Percentiles rank a stretch among this genome's conserved stretches.
phyloP scores from a whole-genome alignment of 306 rosid species.

The Quercus wislizeni region DNA sequence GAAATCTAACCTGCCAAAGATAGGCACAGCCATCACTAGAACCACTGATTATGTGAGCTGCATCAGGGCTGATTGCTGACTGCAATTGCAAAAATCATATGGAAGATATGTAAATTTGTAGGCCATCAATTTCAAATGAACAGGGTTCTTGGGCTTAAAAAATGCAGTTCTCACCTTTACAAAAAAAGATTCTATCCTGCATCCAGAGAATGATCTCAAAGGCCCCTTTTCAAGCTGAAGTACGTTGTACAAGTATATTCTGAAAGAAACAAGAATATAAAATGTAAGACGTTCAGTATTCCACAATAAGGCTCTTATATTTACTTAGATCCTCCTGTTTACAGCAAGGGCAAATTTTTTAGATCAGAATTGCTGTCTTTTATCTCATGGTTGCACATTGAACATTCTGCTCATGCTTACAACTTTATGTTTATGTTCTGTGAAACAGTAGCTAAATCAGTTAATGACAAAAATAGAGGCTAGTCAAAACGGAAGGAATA shows the following conservation, averaged over 20 bases:
- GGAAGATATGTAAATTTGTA: background rate
- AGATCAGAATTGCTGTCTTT: background rate
- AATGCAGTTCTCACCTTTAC: constrained; percentile 60
- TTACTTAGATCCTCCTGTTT: background rate
- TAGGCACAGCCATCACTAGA: constrained; percentile 82
- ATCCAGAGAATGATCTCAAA: constrained; percentile 61
- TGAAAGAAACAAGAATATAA: constrained; percentile 23
- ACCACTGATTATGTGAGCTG: constrained; percentile 72
- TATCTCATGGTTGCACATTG: background rate
- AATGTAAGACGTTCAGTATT: background rate
- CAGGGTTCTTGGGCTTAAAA: background rate
- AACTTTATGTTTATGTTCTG: background rate
- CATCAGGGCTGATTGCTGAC: constrained; percentile 91
- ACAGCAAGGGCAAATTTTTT: background rate
- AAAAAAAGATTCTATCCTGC: constrained; percentile 78
- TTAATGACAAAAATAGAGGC: background rate
- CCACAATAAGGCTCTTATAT: background rate
- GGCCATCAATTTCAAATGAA: background rate
- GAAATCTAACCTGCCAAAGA: constrained; percentile 76
- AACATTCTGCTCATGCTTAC: background rate
- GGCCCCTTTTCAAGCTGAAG: constrained; percentile 95
- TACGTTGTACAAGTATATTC: constrained; percentile 68
- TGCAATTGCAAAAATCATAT: constrained; percentile 41
- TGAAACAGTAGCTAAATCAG: constrained; percentile 3
- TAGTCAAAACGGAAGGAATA: constrained; percentile 24